These are phyloP conservation scores for Rhazya stricta DNA, from an alignment of 257 asterid species.

Conservation along the genomic window DNA sequence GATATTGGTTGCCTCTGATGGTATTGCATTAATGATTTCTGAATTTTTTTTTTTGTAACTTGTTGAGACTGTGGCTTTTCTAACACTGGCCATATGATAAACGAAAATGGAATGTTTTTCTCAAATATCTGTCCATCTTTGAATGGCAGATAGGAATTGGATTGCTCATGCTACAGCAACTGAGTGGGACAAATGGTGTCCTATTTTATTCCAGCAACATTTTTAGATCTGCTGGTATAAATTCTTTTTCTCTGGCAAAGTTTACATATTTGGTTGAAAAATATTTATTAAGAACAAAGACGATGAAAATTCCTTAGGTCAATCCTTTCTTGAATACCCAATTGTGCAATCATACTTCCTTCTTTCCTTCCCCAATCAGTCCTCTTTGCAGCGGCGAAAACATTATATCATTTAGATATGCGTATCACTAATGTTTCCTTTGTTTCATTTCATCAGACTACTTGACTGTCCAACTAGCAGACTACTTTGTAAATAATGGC, in stretches of 20 bases:
- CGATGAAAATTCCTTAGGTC: neutral
- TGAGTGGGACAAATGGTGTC: slow-evolving; percentile 77
- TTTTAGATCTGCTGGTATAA: slow-evolving; percentile 77
- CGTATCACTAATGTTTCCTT: neutral
- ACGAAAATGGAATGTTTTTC: slow-evolving; percentile 4
- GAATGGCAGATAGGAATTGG: slow-evolving; percentile 77
- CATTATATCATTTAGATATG: neutral
- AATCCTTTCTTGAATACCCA: neutral
- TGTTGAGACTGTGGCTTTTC: neutral
- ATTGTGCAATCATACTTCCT: neutral
- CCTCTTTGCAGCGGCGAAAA: neutral
- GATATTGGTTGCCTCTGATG: slow-evolving; percentile 97
- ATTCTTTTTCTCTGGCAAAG: neutral
- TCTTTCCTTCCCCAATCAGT: neutral
- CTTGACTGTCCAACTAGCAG: neutral
- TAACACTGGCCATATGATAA: neutral
- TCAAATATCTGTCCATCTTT: slow-evolving; percentile 7
- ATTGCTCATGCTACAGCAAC: slow-evolving; percentile 69
- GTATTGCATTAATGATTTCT: slow-evolving; percentile 24
- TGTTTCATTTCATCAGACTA: neutral
- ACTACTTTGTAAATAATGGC: neutral
- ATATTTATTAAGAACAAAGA: neutral
- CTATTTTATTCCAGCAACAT: slow-evolving; percentile 75
- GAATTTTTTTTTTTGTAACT: neutral
- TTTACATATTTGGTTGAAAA: neutral